Evolutionary conservation across 1,139 yeast genomes (phyloP).

Genomic region (Eremothecium gossypii): DNA sequence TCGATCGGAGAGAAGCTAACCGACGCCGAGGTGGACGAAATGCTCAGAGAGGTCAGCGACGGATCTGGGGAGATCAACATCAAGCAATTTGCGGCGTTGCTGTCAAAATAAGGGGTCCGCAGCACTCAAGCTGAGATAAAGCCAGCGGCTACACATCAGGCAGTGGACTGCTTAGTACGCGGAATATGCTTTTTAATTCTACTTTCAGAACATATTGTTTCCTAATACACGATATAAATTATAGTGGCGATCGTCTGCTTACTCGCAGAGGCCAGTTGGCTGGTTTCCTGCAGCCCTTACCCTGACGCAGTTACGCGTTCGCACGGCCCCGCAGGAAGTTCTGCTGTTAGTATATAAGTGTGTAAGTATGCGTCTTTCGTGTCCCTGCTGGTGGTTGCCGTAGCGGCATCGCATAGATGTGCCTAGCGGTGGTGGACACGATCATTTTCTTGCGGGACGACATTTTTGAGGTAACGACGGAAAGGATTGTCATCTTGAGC

Average conservation of each 20-base stretch:
- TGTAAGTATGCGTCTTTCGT: no score
- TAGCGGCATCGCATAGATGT: not conserved
- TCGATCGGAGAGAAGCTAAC: constrained; percentile 94
- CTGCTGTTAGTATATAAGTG: no score
- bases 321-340: no score
- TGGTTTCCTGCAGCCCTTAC: no score
- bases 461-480: constrained; percentile 30
- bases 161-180: no score
- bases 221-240: not conserved
- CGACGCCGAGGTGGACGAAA: constrained; percentile 93
- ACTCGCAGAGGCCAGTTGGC: no score
- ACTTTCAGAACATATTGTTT: no score
- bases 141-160: no score
- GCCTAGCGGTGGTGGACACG: constrained; percentile 16
- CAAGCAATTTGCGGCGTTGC: constrained; percentile 82
- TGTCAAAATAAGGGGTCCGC: constrained; percentile 33
- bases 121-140: not conserved
- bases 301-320: no score
- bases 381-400: no score
- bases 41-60: constrained; percentile 93
- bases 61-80: constrained; percentile 95
- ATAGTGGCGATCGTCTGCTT: constrained; percentile 7
- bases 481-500: constrained; percentile 30
- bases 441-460: constrained; percentile 32
- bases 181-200: no score